Conservation (phyloP, 108 stramenopile species). For the Cyclotella sp. region DNA sequence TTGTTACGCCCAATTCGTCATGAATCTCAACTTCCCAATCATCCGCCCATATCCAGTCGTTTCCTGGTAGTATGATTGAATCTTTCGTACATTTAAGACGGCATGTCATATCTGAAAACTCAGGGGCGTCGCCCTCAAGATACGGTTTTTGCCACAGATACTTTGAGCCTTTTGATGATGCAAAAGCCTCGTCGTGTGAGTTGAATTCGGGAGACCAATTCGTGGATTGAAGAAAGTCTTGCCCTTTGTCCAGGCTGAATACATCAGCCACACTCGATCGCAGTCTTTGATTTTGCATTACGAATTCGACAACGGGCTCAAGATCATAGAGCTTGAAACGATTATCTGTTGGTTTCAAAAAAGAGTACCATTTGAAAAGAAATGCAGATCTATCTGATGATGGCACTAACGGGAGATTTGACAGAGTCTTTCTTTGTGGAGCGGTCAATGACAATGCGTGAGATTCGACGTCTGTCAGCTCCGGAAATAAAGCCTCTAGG, state of each 20-base stretch:
- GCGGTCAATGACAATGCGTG: slow-evolving; percentile 11
- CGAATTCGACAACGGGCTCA: slow-evolving; percentile 81
- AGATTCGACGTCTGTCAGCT: not conserved
- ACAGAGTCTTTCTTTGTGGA: not conserved
- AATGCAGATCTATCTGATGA: slow-evolving; percentile 3
- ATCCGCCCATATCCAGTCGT: slow-evolving; percentile 82
- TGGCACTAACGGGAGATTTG: slow-evolving; percentile 23
- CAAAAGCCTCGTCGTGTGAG: not conserved
- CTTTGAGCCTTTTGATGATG: not conserved
- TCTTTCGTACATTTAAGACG: slow-evolving; percentile 57
- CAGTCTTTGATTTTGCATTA: slow-evolving; percentile 80
- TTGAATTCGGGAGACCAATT: slow-evolving; percentile 71
- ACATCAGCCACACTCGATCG: slow-evolving; percentile 57
- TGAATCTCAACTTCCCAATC: slow-evolving; percentile 79
- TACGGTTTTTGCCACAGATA: slow-evolving; percentile 73
- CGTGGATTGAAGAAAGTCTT: slow-evolving; percentile 66
- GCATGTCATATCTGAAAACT: slow-evolving; percentile 81
- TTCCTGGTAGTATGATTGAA: slow-evolving; percentile 71
- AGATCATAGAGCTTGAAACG: slow-evolving; percentile 55
- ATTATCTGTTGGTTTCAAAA: not conserved
- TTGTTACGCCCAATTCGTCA: slow-evolving; percentile 57
- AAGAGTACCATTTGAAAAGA: slow-evolving; percentile 7
- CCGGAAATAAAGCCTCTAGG: slow-evolving; percentile 9
- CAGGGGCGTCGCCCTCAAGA: slow-evolving; percentile 74
- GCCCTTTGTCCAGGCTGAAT: slow-evolving; percentile 69